phyloP scores from a whole-genome alignment of 1,284 basidiomycete species.

The Papiliotrema fonsecae region DNA sequence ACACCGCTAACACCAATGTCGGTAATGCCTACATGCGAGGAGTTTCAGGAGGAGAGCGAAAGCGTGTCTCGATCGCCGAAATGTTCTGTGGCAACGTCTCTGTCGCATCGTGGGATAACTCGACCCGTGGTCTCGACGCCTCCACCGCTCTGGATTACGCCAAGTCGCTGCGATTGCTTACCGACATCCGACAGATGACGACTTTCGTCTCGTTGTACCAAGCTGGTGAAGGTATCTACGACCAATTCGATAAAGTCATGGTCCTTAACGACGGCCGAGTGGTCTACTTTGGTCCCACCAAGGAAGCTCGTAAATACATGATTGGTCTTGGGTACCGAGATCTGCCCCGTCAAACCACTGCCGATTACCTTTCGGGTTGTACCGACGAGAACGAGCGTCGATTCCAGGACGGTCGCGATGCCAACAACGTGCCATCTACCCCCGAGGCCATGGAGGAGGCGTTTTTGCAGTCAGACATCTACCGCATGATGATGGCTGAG shows the following conservation, averaged over 20 bases:
- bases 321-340: slow-evolving; percentile 52
- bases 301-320: slow-evolving; percentile 53
- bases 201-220: slow-evolving; percentile 55
- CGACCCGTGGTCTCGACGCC: slow-evolving; percentile 58
- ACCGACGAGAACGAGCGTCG: slow-evolving; percentile 80
- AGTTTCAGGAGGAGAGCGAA: slow-evolving; percentile 58
- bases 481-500: slow-evolving; percentile 53
- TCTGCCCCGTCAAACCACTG: slow-evolving; percentile 51
- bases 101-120: slow-evolving; percentile 54
- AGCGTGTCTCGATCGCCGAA: slow-evolving; percentile 60
- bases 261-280: slow-evolving; percentile 53
- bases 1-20: slow-evolving; percentile 57
- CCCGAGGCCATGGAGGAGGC: slow-evolving; percentile 67
- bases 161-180: slow-evolving; percentile 55
- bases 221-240: slow-evolving; percentile 61
- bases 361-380: slow-evolving; percentile 66
- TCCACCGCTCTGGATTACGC: slow-evolving; percentile 58
- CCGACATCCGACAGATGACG: slow-evolving; percentile 52
- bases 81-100: slow-evolving; percentile 51
- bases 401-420: slow-evolving; percentile 66
- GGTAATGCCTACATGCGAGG: slow-evolving; percentile 57
- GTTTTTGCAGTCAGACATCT: slow-evolving; percentile 58
- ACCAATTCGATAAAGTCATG: slow-evolving; percentile 67
- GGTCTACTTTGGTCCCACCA: slow-evolving; percentile 55
- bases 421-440: slow-evolving; percentile 63